Base-by-base conservation (phyloP, 2,329 filamentous ascomycete species). In the Aspergillus terreus region DNA sequence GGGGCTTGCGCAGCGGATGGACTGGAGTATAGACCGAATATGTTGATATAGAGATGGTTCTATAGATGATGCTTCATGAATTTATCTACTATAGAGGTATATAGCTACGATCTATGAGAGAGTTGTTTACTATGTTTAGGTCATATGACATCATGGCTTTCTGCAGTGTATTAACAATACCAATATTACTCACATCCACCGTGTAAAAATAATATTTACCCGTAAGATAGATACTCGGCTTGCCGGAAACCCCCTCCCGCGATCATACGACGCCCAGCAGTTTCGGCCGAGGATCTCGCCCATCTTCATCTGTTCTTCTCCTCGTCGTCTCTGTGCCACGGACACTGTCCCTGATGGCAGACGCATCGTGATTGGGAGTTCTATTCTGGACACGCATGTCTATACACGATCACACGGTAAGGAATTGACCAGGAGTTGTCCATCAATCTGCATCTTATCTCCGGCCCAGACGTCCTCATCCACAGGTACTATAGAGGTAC, bases 1-100 rank as follows among this genome's bases (percentile, higher is more conserved):
- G 51, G 51, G 42, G 43, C 3, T 23, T 52, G 33, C 15, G 67
- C 54, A 73, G 70, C 46, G 65, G 66, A 0, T 76, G 74, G 73
- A 61, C 14, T 21, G 10, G 15, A 43, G 25, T 40, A 27, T 47
- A 23, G 27, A 11, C 7, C 2, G 9, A 2, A 30, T 30, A 9
- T 30, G 6, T 4, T 30, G 27, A 30, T 30, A 30, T 30, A 9
- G 27, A 30, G 27, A 4, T 9, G 3, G 10, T 10, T 11, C 7
- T 10, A 30, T 11, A 30, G 27, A 11, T 30, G 27, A 30, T 30
- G 23, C 23, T 23, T 30, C 7, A 30, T 30, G 27, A 30, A 30
- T 30, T 4, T 5, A 30, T 11, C 27, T 23, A 23, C 23, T 6
- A 23, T 23, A 23, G 4, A 30, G 9, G 27, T 30, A 30, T 27